These are phyloP conservation scores for Myriosclerotinia scirpicola DNA, from an alignment of 2,329 filamentous ascomycete species.

Conservation along the genomic window DNA sequence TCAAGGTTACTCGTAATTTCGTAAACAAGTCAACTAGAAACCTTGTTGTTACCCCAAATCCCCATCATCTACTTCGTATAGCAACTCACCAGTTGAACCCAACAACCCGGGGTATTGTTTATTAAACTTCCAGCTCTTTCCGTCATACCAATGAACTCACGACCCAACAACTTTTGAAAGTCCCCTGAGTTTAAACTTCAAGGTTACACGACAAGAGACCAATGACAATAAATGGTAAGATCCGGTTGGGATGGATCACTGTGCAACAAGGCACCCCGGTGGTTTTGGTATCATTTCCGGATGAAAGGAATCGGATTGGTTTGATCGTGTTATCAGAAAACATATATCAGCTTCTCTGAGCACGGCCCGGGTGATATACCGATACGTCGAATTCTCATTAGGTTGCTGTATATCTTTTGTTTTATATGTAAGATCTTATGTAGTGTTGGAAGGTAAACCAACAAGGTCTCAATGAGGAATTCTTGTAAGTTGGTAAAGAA, in stretches of 20 bases:
- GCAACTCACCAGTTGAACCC: not conserved
- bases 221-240: not conserved
- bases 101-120: not conserved
- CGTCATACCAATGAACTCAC: too few species aligned
- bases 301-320: conserved; percentile 3
- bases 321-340: not conserved
- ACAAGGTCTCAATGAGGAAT: too few species aligned
- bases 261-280: conserved; percentile 2
- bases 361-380: not conserved
- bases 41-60: not conserved
- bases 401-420: too few species aligned
- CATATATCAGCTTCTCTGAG: not conserved
- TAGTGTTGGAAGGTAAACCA: too few species aligned
- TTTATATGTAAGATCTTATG: too few species aligned
- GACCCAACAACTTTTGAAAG: too few species aligned
- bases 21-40: not conserved
- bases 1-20: not conserved
- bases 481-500: too few species aligned
- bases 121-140: too few species aligned
- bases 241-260: not conserved
- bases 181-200: too few species aligned
- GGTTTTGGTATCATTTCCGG: not conserved
- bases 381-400: too few species aligned
- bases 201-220: not conserved
- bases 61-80: not conserved